Conservation (phyloP, 148 eudicot genomes). For the Polygonum aviculare region DNA sequence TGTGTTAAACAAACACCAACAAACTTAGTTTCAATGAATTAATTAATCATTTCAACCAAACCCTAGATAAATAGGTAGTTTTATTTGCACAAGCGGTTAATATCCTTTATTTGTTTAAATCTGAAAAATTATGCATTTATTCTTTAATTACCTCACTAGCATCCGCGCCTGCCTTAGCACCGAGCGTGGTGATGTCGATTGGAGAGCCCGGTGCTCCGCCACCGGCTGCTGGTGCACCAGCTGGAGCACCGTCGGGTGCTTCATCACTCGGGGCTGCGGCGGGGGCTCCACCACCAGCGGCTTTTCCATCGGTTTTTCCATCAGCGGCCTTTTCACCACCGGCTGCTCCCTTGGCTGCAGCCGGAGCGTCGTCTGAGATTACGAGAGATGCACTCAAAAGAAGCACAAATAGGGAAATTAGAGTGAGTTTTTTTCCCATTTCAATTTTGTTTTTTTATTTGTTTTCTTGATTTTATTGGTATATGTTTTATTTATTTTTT, state of each 20-base stretch:
- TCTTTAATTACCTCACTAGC: no score
- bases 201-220: not conserved
- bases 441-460: not conserved
- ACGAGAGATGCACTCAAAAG: not conserved
- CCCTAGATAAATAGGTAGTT: no score
- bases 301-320: no score
- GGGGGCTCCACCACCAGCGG: not conserved
- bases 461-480: not conserved
- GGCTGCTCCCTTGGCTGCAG: no score
- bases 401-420: not conserved
- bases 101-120: no score
- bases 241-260: not conserved
- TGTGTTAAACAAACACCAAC: no score
- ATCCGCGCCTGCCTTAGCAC: constrained; percentile 15
- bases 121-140: not conserved
- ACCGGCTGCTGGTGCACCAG: not conserved
- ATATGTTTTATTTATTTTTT: not conserved
- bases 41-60: no score
- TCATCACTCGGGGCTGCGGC: not conserved
- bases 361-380: not conserved
- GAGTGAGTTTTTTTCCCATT: not conserved
- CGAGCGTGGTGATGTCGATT: constrained; percentile 31
- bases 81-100: no score
- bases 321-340: not conserved
- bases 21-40: no score